Evolutionary conservation across 192 early-diverging fungal species (phyloP).

Genomic region (Phlyctochytrium planicorne): DNA sequence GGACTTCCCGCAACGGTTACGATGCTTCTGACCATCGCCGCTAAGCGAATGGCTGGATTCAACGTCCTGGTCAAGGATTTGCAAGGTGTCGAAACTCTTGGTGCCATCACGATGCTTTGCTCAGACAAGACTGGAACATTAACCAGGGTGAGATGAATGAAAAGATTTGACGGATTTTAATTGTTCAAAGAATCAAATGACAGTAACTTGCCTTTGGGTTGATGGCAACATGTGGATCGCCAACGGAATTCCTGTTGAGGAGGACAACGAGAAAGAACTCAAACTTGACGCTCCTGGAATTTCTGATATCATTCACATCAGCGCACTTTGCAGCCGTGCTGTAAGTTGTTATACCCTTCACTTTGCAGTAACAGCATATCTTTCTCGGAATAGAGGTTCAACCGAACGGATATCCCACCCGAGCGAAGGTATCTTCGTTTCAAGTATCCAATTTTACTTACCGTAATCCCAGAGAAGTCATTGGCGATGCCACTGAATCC

Average conservation of each 20-base stretch:
- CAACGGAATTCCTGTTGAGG: not conserved
- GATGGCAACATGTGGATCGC: conserved; percentile 26
- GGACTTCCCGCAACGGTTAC: conserved; percentile 55
- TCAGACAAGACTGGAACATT: conserved; percentile 77
- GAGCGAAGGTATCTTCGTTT: conserved; percentile 52
- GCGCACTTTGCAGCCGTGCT: conserved; percentile 24
- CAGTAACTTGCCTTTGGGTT: conserved; percentile 48
- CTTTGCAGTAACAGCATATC: not conserved
- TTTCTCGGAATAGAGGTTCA: not conserved
- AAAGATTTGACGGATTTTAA: not conserved
- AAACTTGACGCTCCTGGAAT: conserved; percentile 41
- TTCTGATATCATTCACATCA: conserved; percentile 71
- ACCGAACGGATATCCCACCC: conserved; percentile 64
- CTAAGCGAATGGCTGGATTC: conserved; percentile 52
- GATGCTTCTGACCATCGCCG: conserved; percentile 54
- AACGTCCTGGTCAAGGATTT: conserved; percentile 64
- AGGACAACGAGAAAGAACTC: conserved; percentile 7
- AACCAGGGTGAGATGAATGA: conserved; percentile 32
- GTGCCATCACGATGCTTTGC: conserved; percentile 59
- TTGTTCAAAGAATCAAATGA: conserved; percentile 51
- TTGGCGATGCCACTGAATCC: conserved; percentile 86
- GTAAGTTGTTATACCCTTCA: not conserved
- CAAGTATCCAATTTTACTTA: too few relatives aligned
- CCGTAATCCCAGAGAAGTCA: conserved; percentile 35
- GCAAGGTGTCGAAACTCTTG: conserved; percentile 64